Percentiles rank a stretch among this genome's conserved stretches.
These are phyloP conservation scores for Lactifluus rugatus DNA, from an alignment of 768 basidiomycete species.

Conservation along the genomic window DNA sequence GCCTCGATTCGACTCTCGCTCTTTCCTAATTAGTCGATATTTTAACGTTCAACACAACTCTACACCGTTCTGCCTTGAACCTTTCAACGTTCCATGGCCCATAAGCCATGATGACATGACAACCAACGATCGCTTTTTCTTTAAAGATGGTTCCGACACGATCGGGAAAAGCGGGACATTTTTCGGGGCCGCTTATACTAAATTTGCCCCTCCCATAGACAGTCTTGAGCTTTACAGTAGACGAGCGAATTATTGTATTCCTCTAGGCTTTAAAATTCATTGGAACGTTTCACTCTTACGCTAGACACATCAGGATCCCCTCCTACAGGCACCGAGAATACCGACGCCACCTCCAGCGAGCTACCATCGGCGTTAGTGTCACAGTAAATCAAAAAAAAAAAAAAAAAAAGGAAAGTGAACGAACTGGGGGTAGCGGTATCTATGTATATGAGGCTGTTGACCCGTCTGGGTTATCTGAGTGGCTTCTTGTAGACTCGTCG, in stretches of 20 bases:
- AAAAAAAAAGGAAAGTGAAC: background rate
- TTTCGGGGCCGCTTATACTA: too few relatives aligned
- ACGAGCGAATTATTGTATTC: background rate
- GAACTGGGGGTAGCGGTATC: slow-evolving; percentile 69
- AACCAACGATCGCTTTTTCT: background rate
- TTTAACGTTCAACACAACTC: background rate
- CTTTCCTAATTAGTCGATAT: background rate
- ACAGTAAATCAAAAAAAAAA: background rate
- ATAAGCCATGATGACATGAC: too few relatives aligned
- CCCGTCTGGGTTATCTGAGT: slow-evolving; percentile 35
- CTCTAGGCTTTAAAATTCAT: background rate
- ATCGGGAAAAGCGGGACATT: too few relatives aligned
- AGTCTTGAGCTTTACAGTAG: too few relatives aligned
- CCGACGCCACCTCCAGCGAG: slow-evolving; percentile 9
- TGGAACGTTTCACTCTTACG: slow-evolving; percentile 14
- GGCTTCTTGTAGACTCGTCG: slow-evolving; percentile 35
- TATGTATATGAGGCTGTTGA: slow-evolving; percentile 41
- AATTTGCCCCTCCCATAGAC: too few relatives aligned
- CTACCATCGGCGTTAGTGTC: background rate
- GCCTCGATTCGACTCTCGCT: background rate
- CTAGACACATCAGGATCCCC: slow-evolving; percentile 16
- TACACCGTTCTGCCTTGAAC: too few relatives aligned
- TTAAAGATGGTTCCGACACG: too few relatives aligned
- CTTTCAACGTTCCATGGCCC: too few relatives aligned
- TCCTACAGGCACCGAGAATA: slow-evolving; percentile 17